Evolutionary conservation across 2,329 filamentous ascomycete genomes (phyloP).

Genomic region (Esteya vermicola): DNA sequence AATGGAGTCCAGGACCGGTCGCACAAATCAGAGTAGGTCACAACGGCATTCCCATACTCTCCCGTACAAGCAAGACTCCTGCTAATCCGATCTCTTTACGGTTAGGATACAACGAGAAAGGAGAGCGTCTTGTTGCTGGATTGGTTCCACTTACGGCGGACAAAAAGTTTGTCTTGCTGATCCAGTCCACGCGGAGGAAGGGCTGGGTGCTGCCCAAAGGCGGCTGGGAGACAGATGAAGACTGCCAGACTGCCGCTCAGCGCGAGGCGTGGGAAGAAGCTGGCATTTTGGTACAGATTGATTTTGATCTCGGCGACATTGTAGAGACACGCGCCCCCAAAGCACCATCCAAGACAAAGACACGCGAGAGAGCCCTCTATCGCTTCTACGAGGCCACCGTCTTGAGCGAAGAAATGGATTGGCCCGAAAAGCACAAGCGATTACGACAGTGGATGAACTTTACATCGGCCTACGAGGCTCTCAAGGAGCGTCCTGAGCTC

Average conservation of each 20-base stretch:
- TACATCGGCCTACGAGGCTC: constrained; percentile 60
- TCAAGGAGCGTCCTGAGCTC: constrained; percentile 72
- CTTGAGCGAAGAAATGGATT: constrained; percentile 67
- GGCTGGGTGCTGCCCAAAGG: constrained; percentile 97
- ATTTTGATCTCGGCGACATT: constrained; percentile 76
- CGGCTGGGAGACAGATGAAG: constrained; percentile 93
- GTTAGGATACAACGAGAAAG: constrained; percentile 78
- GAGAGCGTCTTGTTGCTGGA: constrained; percentile 89
- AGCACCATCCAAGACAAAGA: constrained; percentile 34
- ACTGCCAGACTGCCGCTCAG: constrained; percentile 69
- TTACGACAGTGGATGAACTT: constrained; percentile 84
- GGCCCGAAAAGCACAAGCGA: constrained; percentile 91
- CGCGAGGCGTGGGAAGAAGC: constrained; percentile 97
- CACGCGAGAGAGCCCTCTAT: constrained; percentile 49
- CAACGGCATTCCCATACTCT: too few species aligned
- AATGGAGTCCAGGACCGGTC: constrained; percentile 62
- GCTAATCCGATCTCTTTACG: neutral
- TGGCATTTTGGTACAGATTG: constrained; percentile 74
- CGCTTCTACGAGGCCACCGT: constrained; percentile 85
- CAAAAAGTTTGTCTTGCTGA: constrained; percentile 78
- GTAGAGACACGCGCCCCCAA: constrained; percentile 72
- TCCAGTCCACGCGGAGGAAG: constrained; percentile 80
- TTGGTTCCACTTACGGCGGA: constrained; percentile 81
- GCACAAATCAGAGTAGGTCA: constrained; percentile 74
- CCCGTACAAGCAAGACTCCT: neutral